These are phyloP conservation scores for Ogataea henricii DNA, from an alignment of 805 yeast species.

Conservation along the genomic window DNA sequence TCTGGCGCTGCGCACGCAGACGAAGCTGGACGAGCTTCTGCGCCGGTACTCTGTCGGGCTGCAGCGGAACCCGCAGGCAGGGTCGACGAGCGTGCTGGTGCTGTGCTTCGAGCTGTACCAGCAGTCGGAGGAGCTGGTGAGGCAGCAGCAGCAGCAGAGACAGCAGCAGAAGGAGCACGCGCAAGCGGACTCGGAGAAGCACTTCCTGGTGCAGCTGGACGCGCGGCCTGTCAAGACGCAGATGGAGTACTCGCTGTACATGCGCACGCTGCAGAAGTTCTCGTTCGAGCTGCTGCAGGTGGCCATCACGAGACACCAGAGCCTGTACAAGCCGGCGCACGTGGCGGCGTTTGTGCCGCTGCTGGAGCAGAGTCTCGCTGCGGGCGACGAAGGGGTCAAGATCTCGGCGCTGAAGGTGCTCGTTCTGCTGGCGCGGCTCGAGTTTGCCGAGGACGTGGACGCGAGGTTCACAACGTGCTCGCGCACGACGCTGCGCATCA, in stretches of 20 bases:
- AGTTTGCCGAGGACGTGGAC: slow-evolving; percentile 57
- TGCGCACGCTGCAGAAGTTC: slow-evolving; percentile 68
- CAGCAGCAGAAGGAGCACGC: slow-evolving; percentile 36
- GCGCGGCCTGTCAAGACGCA: slow-evolving; percentile 57
- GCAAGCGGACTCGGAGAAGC: too few species aligned
- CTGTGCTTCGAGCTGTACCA: slow-evolving; percentile 73
- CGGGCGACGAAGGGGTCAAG: slow-evolving; percentile 78
- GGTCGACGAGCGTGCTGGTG: slow-evolving; percentile 58
- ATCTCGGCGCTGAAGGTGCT: slow-evolving; percentile 66
- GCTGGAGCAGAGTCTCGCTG: slow-evolving; percentile 57
- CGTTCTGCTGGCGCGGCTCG: slow-evolving; percentile 58
- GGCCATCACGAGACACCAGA: slow-evolving; percentile 64
- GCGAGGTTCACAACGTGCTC: slow-evolving; percentile 59
- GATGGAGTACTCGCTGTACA: slow-evolving; percentile 55
- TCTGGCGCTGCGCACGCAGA: slow-evolving; percentile 66
- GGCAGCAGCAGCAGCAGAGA: slow-evolving; percentile 15
- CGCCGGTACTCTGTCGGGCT: slow-evolving; percentile 80
- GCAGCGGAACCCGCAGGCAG: slow-evolving; percentile 62
- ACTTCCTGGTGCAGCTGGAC: slow-evolving; percentile 73
- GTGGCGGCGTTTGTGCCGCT: slow-evolving; percentile 76
- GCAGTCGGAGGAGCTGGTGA: slow-evolving; percentile 44
- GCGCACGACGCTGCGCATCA: slow-evolving; percentile 57
- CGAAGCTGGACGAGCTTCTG: slow-evolving; percentile 75
- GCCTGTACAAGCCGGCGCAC: slow-evolving; percentile 58
- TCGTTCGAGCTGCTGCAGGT: slow-evolving; percentile 74